phyloP scores from a whole-genome alignment of 805 yeast species.

The Wickerhamiella dianesei region DNA sequence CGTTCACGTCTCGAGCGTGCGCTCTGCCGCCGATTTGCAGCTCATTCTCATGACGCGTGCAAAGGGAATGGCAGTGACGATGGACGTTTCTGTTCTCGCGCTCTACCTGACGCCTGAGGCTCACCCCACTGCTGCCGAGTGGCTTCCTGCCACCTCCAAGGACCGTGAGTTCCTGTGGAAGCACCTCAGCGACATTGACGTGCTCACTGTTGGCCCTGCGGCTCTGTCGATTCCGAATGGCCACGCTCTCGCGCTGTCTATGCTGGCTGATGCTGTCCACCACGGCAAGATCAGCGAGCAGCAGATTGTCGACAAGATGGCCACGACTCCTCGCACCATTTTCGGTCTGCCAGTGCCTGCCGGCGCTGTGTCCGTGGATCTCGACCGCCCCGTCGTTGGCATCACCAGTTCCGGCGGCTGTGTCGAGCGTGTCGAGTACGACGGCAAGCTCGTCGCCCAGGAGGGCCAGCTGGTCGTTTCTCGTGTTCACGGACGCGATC shows the following conservation, averaged over 20 bases:
- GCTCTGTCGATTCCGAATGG: slow-evolving; percentile 33
- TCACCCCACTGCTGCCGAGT: slow-evolving; percentile 46
- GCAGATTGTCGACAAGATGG: slow-evolving; percentile 59
- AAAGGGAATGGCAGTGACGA: slow-evolving; percentile 69
- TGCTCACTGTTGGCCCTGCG: slow-evolving; percentile 72
- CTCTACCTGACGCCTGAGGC: slow-evolving; percentile 56
- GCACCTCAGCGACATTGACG: slow-evolving; percentile 57
- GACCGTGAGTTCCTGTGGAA: slow-evolving; percentile 80
- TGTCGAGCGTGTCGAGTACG: slow-evolving; percentile 74
- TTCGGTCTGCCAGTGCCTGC: slow-evolving; percentile 67
- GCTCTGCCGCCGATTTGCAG: slow-evolving; percentile 66
- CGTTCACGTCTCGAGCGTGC: slow-evolving; percentile 80
- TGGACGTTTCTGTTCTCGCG: slow-evolving; percentile 74
- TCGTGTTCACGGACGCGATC: slow-evolving; percentile 24
- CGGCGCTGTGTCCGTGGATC: slow-evolving; percentile 52
- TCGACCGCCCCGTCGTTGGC: slow-evolving; percentile 54
- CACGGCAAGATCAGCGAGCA: slow-evolving; percentile 57
- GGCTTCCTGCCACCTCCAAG: slow-evolving; percentile 57
- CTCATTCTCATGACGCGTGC: slow-evolving; percentile 75
- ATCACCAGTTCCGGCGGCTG: slow-evolving; percentile 53
- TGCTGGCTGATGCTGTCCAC: slow-evolving; percentile 66
- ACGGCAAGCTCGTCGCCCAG: slow-evolving; percentile 65
- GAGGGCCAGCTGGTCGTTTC: slow-evolving; percentile 68
- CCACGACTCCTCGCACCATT: slow-evolving; percentile 67
- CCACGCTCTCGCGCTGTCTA: slow-evolving; percentile 65